Base-by-base conservation (phyloP, 495 filamentous ascomycete species). In the Neurospora tetraspora region DNA sequence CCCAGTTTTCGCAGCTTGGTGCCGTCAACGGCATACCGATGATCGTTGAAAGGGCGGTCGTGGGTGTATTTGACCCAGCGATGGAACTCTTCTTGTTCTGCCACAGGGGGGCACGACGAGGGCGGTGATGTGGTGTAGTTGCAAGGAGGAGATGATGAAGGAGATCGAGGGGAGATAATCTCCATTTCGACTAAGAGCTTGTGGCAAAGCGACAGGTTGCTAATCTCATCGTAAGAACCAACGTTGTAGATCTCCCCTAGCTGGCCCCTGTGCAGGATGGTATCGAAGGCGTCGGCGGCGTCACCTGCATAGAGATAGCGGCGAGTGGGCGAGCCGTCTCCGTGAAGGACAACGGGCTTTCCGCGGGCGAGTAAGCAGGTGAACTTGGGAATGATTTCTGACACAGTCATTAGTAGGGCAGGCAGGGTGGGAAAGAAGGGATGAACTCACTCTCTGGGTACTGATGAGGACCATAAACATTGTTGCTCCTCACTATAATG, bases 341-440 rank as follows among this genome's bases (percentile, higher is more conserved):
- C 91, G 77, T 94, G 91, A 31, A 94, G 80, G 38, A 90, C 85
- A 0, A 92, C 86, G 14, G 87, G 87, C 65, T 86, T 81, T 16
- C 78, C 73, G 2, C 88, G 85, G 71, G 86, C 81, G n/a, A 93
- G 83, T 12, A 92, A 82, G 75, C 85, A 88, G 65, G 84, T 86
- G 80, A 94, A 94, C 76, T 91, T 91, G 34, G 91, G 91, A 45
- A 93, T 93, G 72, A 93, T 89, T 80, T 93, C 90, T 92, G 76
- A 6, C 31, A 27, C 4, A 12, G 18, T 27, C 37, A 5, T 34
- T 53, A 71, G 5, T 36, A 37, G 59, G 38, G 40, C 5, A 59
- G 38, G 34, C 18, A 23, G 16, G 20, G 69, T 11, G 45, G 37
- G 34, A 43, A 12, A 53, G 5, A 34, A 8, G 39, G 14, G 34